A percentile compares a stretch with the other conserved stretches of the same genome.
Conservation (phyloP, 768 basidiomycete genomes). For the Pisolithus microcarpus region DNA sequence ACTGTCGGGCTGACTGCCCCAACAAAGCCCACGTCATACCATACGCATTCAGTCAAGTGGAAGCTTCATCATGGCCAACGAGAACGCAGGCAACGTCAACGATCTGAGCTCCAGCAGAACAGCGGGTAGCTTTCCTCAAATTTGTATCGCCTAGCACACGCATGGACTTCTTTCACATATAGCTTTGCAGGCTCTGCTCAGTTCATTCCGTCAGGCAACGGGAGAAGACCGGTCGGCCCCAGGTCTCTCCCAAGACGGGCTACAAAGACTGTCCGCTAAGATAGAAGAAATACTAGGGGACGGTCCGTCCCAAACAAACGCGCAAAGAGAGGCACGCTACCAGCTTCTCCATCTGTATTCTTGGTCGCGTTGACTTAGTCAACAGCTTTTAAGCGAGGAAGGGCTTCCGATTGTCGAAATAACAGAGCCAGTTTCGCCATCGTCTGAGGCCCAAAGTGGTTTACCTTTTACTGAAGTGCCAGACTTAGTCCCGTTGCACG, state of each 20-base stretch:
- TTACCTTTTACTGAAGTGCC: constrained; percentile 30
- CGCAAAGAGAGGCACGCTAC: constrained; percentile 57
- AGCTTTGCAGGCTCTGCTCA: constrained; percentile 36
- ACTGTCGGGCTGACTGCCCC: no score
- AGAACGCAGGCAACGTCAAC: constrained; percentile 8
- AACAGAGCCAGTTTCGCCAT: constrained; percentile 43
- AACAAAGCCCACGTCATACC: no score
- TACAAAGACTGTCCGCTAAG: constrained; percentile 51
- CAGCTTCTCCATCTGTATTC: constrained; percentile 10
- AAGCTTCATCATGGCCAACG: constrained; percentile 14
- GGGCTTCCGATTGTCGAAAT: constrained; percentile 77
- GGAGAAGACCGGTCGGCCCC: constrained; percentile 4
- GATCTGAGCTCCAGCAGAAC: constrained; percentile 27
- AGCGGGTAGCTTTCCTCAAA: constrained; percentile 25
- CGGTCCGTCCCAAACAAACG: constrained; percentile 37
- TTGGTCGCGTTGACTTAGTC: constrained; percentile 14
- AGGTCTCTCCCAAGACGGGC: constrained; percentile 40
- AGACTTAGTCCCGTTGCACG: constrained; percentile 39
- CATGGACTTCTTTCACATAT: constrained; percentile 2
- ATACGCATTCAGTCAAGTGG: not conserved
- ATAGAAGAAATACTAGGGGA: constrained; percentile 46
- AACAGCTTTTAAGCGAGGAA: constrained; percentile 66
- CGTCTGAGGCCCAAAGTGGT: constrained; percentile 12
- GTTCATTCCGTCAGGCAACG: constrained; percentile 25
- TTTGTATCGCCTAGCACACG: constrained; percentile 1